Evolutionary conservation across 805 yeast genomes (phyloP).

Genomic region (Jamesozyma spencerorum): DNA sequence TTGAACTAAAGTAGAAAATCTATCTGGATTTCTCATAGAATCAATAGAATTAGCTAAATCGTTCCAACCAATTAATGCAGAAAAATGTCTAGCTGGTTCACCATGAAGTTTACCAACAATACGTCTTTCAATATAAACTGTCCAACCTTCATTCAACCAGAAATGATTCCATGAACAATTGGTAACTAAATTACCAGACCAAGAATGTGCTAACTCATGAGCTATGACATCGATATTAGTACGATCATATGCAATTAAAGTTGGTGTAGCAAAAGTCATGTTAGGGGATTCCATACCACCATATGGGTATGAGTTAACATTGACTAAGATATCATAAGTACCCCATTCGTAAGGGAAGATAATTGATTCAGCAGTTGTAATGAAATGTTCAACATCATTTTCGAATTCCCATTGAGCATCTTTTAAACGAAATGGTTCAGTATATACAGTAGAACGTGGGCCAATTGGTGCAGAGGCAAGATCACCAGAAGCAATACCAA

Average conservation of each 20-base stretch:
- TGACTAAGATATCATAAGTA: slow-evolving; percentile 67
- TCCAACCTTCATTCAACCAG: slow-evolving; percentile 96
- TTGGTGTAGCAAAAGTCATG: slow-evolving; percentile 84
- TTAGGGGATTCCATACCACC: slow-evolving; percentile 96
- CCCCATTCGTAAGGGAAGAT: slow-evolving; percentile 80
- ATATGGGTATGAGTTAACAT: slow-evolving; percentile 72
- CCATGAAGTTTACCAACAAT: slow-evolving; percentile 74
- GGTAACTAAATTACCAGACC: slow-evolving; percentile 88
- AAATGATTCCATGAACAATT: slow-evolving; percentile 89
- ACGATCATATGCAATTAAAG: slow-evolving; percentile 74
- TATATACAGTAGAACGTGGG: slow-evolving; percentile 75
- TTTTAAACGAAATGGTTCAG: slow-evolving; percentile 61
- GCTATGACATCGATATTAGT: slow-evolving; percentile 85
- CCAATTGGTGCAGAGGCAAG: slow-evolving; percentile 60
- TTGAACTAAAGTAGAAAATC: slow-evolving; percentile 60
- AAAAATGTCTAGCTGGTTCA: slow-evolving; percentile 66
- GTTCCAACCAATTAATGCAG: slow-evolving; percentile 83
- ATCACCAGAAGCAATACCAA: slow-evolving; percentile 81
- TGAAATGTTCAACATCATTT: slow-evolving; percentile 71
- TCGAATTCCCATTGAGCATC: slow-evolving; percentile 74
- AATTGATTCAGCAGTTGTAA: slow-evolving; percentile 59
- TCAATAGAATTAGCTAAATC: slow-evolving; percentile 60
- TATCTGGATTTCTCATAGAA: slow-evolving; percentile 47
- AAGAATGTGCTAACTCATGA: slow-evolving; percentile 86
- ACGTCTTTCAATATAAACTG: slow-evolving; percentile 82